These are phyloP conservation scores for Aphanomyces astaci DNA, from an alignment of 352 stramenopile genomes.

Conservation along the genomic window DNA sequence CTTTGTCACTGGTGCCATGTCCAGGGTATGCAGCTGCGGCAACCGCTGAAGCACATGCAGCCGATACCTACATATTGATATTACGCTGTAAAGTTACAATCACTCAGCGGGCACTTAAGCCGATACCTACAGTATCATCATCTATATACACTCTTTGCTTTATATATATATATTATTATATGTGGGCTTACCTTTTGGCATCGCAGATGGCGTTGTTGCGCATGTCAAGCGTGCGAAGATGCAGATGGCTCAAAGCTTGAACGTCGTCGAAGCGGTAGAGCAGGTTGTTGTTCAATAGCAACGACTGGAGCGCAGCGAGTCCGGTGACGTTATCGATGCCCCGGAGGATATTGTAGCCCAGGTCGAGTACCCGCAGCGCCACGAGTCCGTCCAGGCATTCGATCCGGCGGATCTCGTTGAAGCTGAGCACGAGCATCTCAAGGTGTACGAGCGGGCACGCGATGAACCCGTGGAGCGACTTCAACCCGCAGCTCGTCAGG, in stretches of 20 bases:
- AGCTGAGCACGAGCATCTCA: slow-evolving; percentile 56
- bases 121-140: too few relatives aligned
- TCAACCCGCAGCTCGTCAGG: slow-evolving; percentile 18
- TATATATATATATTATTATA: background rate
- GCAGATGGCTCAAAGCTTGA: slow-evolving; percentile 14
- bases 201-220: slow-evolving; percentile 59
- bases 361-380: slow-evolving; percentile 43
- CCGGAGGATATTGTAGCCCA: slow-evolving; percentile 58
- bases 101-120: too few relatives aligned
- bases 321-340: slow-evolving; percentile 38
- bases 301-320: slow-evolving; percentile 30
- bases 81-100: too few relatives aligned
- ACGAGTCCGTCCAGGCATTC: slow-evolving; percentile 30
- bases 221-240: slow-evolving; percentile 43
- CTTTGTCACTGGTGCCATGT: slow-evolving; percentile 40
- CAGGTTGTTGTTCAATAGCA: slow-evolving; percentile 64
- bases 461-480: background rate
- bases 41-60: slow-evolving; percentile 48
- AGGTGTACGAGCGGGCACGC: slow-evolving; percentile 26
- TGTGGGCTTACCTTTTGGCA: slow-evolving; percentile 34
- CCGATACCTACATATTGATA: slow-evolving; percentile 33
- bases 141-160: too few relatives aligned
- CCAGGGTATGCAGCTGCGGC: slow-evolving; percentile 35
- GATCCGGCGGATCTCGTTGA: slow-evolving; percentile 54
- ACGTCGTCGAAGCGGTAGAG: slow-evolving; percentile 52